phyloP scores from a whole-genome alignment of 257 asterid species.

The Solanum commersonii region DNA sequence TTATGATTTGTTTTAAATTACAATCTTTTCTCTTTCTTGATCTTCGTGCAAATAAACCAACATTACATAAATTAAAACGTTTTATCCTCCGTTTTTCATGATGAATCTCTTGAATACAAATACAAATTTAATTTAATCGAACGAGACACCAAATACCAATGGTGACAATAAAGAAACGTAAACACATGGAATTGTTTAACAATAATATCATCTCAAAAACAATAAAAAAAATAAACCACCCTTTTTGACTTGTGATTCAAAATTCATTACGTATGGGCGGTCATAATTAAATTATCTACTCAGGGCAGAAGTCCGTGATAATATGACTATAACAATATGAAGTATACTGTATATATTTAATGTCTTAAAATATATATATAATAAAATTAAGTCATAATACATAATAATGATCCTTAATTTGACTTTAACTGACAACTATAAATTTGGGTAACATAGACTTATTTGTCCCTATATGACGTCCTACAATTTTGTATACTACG shows the following conservation, averaged over 20 bases:
- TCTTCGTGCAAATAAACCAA: no score
- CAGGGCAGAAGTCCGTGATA: background rate
- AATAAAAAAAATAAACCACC: background rate
- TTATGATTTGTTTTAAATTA: no score
- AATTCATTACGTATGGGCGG: background rate
- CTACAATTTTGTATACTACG: no score
- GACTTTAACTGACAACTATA: no score
- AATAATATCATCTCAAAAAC: background rate
- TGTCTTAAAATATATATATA: background rate
- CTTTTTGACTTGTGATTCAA: background rate
- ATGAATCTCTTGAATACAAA: background rate
- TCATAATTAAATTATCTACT: background rate
- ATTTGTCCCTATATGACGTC: background rate
- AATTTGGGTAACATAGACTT: no score
- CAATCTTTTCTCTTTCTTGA: no score
- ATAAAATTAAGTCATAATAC: no score
- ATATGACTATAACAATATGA: background rate
- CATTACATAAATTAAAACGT: no score
- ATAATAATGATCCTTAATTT: no score
- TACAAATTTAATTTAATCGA: background rate
- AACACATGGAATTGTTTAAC: background rate
- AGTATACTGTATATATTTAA: background rate
- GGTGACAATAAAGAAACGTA: background rate
- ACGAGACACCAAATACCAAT: background rate
- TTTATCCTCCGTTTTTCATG: background rate